Percentiles rank a stretch among this genome's conserved stretches.
phyloP scores from a whole-genome alignment of 116 monocot genomes.

The Zostera marina region DNA sequence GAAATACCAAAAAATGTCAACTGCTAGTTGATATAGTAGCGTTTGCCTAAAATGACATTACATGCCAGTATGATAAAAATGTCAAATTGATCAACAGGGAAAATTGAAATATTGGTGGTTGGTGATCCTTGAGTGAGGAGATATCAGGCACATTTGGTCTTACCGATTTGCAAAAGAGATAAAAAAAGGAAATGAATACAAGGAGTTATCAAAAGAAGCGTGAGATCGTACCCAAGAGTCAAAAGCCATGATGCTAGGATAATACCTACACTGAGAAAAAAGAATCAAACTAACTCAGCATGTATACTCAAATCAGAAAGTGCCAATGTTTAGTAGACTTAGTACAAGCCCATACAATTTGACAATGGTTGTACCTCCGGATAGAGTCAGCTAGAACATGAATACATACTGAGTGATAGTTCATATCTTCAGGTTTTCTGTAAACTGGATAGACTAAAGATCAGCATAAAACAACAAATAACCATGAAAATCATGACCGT shows the following conservation, averaged over 20 bases:
- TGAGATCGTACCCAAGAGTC: constrained; percentile 53
- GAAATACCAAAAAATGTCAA: too few species aligned
- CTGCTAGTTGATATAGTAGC: too few species aligned
- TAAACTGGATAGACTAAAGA: constrained; percentile 34
- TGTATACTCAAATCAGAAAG: background rate
- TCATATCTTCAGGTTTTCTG: constrained; percentile 97
- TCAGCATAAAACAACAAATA: background rate
- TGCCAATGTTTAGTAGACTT: background rate
- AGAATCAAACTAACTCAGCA: constrained; percentile 21
- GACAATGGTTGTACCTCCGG: constrained; percentile 42
- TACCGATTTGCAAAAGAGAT: too few species aligned
- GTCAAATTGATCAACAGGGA: too few species aligned
- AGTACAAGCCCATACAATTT: background rate
- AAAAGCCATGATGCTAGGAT: constrained; percentile 96
- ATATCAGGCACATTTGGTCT: too few species aligned
- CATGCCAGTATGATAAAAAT: too few species aligned
- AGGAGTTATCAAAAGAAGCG: too few species aligned
- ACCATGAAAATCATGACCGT: background rate
- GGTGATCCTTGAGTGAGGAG: too few species aligned
- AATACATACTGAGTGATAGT: constrained; percentile 83
- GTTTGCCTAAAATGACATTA: too few species aligned
- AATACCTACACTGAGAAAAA: constrained; percentile 82
- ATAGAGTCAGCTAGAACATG: constrained; percentile 98
- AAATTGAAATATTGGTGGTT: too few species aligned
- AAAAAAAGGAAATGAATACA: too few species aligned